A percentile compares a stretch with the other conserved stretches of the same genome.
Evolutionary conservation across 352 stramenopile species (phyloP).

Genomic region (Phytophthora europaea): DNA sequence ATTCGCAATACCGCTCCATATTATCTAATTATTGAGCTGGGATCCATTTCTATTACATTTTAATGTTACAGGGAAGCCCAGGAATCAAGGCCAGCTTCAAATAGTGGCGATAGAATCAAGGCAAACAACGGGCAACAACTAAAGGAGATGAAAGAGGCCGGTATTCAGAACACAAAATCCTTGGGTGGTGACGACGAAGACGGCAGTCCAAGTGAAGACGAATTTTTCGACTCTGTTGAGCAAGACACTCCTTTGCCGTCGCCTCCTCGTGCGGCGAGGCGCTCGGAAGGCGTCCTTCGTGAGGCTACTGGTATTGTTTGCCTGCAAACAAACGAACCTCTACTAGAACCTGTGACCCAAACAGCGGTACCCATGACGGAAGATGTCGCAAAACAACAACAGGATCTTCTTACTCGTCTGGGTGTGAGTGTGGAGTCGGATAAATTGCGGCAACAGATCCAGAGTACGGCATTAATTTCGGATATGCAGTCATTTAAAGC

Average conservation of each 20-base stretch:
- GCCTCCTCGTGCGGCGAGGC: constrained; percentile 4
- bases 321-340: constrained; percentile 50
- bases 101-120: constrained; percentile 14
- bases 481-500: constrained; percentile 92
- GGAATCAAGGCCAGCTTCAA: constrained; percentile 27
- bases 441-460: constrained; percentile 78
- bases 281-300: constrained; percentile 46
- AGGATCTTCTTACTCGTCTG: constrained; percentile 78
- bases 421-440: constrained; percentile 72
- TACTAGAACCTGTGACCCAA: constrained; percentile 81
- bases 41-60: not conserved
- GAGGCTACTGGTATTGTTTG: constrained; percentile 48
- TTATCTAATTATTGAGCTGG: not conserved
- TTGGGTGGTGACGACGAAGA: constrained; percentile 24
- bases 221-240: constrained; percentile 87
- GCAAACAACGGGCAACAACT: not conserved
- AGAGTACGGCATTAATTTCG: constrained; percentile 76
- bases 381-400: constrained; percentile 80
- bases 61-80: constrained; percentile 38
- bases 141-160: not conserved
- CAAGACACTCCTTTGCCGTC: constrained; percentile 41
- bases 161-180: not conserved
- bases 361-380: constrained; percentile 78
- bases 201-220: constrained; percentile 70
- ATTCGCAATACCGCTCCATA: not conserved